Evolutionary conservation across 2,329 filamentous ascomycete genomes (phyloP).

Genomic region (Microsporum audouinii): DNA sequence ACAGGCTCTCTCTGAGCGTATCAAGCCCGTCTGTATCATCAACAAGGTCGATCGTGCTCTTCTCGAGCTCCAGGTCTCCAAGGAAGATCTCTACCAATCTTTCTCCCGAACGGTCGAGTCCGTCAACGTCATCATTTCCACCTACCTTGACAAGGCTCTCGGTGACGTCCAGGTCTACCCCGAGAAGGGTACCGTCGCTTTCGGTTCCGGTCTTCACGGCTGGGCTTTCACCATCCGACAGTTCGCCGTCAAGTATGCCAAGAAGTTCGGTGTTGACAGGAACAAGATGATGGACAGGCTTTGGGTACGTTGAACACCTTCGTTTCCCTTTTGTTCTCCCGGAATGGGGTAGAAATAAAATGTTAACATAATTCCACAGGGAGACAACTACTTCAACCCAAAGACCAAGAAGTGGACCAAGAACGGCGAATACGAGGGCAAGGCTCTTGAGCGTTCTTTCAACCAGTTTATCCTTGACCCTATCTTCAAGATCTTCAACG

Average conservation of each 20-base stretch:
- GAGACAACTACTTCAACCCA: slow-evolving; percentile 99
- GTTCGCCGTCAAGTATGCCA: slow-evolving; percentile 90
- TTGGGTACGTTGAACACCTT: slow-evolving; percentile 55
- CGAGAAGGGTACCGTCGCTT: slow-evolving; percentile 92
- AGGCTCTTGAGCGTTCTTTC: slow-evolving; percentile 94
- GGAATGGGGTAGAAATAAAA: background rate
- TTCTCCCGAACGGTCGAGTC: slow-evolving; percentile 99
- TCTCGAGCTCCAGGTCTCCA: slow-evolving; percentile 94
- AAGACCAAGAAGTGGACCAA: slow-evolving; percentile 99
- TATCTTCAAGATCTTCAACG: slow-evolving; percentile 97
- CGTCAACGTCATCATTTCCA: slow-evolving; percentile 99
- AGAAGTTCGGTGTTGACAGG: slow-evolving; percentile 99
- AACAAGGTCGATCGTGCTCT: slow-evolving; percentile 99
- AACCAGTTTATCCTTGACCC: slow-evolving; percentile 99
- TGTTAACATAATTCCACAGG: slow-evolving; percentile 33
- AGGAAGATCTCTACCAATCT: slow-evolving; percentile 99
- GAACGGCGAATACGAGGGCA: slow-evolving; percentile 67
- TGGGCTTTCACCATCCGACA: slow-evolving; percentile 99
- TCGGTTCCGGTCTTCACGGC: slow-evolving; percentile 98
- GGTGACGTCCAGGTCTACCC: slow-evolving; percentile 99
- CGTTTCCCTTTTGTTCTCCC: background rate
- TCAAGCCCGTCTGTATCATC: slow-evolving; percentile 99
- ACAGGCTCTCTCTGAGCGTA: slow-evolving; percentile 98
- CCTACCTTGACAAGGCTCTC: slow-evolving; percentile 92
- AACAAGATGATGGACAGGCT: slow-evolving; percentile 99